phyloP scores from a whole-genome alignment of 208 protist genomes.

The Trypanosoma boissoni region DNA sequence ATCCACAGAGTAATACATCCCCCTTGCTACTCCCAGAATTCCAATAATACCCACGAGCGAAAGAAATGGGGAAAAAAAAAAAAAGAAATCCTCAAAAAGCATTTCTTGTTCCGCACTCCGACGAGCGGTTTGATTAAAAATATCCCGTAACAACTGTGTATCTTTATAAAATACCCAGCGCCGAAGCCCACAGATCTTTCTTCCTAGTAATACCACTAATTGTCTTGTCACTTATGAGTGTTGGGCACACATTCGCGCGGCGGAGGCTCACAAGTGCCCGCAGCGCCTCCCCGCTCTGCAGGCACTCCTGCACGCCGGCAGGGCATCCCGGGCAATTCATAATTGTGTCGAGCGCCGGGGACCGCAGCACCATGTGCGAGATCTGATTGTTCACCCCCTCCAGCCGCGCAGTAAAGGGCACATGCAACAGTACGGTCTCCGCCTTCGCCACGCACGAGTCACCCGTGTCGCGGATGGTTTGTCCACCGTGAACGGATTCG shows the following conservation, averaged over 20 bases:
- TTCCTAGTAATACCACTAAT: slow-evolving; percentile 38
- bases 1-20: no score
- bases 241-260: slow-evolving; percentile 46
- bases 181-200: slow-evolving; percentile 41
- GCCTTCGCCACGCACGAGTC: no score
- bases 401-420: slow-evolving; percentile 57
- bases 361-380: slow-evolving; percentile 59
- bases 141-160: no score
- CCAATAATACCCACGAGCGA: no score
- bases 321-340: slow-evolving; percentile 27
- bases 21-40: no score
- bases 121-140: no score
- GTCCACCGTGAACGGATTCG: no score
- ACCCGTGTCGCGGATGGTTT: no score
- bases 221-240: slow-evolving; percentile 52
- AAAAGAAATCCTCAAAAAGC: no score
- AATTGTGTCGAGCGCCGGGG: slow-evolving; percentile 29
- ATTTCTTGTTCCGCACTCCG: no score
- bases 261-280: slow-evolving; percentile 51
- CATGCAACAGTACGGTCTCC: no score
- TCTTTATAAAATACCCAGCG: slow-evolving; percentile 52
- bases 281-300: slow-evolving; percentile 41
- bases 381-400: slow-evolving; percentile 36
- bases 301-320: slow-evolving; percentile 22
- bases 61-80: no score